Conservation (phyloP, 164 flowering plant genomes). For the Annona squamosa region DNA sequence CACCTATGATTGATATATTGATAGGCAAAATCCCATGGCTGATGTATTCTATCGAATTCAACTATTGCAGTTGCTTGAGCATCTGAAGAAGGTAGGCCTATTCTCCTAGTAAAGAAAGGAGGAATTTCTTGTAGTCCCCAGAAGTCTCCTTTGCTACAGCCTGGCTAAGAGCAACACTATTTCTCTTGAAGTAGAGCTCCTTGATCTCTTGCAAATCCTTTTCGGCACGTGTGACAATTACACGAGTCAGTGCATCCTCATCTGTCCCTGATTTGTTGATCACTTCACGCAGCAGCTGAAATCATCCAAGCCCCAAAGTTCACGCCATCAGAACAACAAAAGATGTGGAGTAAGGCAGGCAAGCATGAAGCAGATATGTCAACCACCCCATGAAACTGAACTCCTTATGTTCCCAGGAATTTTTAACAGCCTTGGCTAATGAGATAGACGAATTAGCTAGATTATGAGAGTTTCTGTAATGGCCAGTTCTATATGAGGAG, state of each 20-base stretch:
- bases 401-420: too few species aligned
- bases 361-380: neutral
- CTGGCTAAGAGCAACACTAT: conserved; percentile 50
- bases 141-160: conserved; percentile 64
- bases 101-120: conserved; percentile 58
- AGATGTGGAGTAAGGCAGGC: neutral
- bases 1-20: too few species aligned
- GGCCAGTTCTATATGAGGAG: too few species aligned
- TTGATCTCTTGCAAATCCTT: conserved; percentile 63
- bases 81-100: neutral
- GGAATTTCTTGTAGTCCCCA: conserved; percentile 71
- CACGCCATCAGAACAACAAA: neutral
- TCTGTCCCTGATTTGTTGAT: conserved; percentile 54
- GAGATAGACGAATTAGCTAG: too few species aligned
- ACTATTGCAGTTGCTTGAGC: neutral
- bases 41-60: neutral
- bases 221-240: conserved; percentile 70
- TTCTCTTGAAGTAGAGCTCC: conserved; percentile 59
- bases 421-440: too few species aligned
- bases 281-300: conserved; percentile 41
- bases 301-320: neutral
- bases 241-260: conserved; percentile 67
- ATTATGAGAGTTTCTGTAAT: too few species aligned
- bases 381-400: too few species aligned
- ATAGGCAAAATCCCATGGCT: neutral